phyloP scores from a whole-genome alignment of 148 eudicot genomes.

The Spergularia marina region DNA sequence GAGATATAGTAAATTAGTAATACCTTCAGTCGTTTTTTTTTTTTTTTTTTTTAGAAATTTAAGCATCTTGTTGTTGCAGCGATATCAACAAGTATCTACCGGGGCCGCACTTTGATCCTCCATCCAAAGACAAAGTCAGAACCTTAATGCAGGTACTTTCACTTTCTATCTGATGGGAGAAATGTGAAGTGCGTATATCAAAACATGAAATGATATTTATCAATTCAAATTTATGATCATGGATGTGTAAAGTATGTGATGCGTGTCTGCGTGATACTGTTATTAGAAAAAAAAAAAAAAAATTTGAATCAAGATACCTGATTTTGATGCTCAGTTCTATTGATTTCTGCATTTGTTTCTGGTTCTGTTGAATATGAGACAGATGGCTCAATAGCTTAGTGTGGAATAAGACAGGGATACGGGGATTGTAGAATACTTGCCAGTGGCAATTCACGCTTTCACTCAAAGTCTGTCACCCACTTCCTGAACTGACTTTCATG shows the following conservation, averaged over 20 bases:
- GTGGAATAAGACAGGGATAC: too few relatives aligned
- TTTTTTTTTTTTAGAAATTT: neutral
- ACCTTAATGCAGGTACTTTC: slow-evolving; percentile 60
- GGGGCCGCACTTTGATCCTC: slow-evolving; percentile 94
- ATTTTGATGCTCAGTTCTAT: neutral
- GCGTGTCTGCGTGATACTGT: too few relatives aligned
- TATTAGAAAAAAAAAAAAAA: too few relatives aligned
- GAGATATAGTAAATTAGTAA: neutral
- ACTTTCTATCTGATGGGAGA: neutral
- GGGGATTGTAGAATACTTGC: neutral
- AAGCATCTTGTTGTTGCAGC: slow-evolving; percentile 35
- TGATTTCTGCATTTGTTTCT: neutral
- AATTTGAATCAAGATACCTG: too few relatives aligned
- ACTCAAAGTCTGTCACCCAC: neutral
- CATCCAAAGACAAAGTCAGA: slow-evolving; percentile 60
- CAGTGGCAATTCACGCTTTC: neutral
- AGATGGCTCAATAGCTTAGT: too few relatives aligned
- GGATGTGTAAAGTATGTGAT: neutral
- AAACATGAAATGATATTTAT: neutral
- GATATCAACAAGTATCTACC: slow-evolving; percentile 86
- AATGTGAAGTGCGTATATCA: neutral
- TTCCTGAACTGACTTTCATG: neutral
- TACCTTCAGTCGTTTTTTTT: neutral
- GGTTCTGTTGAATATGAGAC: too few relatives aligned
- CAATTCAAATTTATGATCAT: neutral